Percentiles rank a stretch among this genome's conserved stretches.
phyloP scores from a whole-genome alignment of 2,329 filamentous ascomycete genomes.

The Orbilia quercus region DNA sequence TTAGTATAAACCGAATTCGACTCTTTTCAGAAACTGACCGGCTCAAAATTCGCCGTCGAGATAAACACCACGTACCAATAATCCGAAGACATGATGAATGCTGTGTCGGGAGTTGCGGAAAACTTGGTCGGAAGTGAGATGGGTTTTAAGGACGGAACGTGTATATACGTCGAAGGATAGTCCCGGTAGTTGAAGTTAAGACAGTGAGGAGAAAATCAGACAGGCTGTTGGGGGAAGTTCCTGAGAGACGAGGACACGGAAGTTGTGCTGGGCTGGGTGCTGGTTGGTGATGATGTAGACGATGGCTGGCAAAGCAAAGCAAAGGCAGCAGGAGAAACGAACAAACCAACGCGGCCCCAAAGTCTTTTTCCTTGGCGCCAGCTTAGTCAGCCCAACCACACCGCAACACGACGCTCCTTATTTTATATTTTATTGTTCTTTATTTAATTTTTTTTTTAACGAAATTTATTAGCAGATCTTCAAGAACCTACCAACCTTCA shows the following conservation, averaged over 20 bases:
- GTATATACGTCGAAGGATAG: constrained; percentile 26
- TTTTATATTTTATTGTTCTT: constrained; percentile 20
- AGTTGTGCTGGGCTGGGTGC: constrained; percentile 44
- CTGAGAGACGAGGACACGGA: constrained; percentile 53
- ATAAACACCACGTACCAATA: constrained; percentile 76
- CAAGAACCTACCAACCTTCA: constrained; percentile 25
- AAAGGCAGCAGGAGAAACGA: constrained; percentile 14
- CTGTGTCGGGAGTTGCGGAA: constrained; percentile 55
- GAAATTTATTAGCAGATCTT: constrained; percentile 55
- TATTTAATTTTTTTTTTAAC: constrained; percentile 50
- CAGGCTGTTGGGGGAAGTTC: constrained; percentile 18
- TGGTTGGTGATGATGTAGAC: constrained; percentile 55
- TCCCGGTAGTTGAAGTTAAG: constrained; percentile 2
- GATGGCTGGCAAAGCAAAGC: constrained; percentile 24
- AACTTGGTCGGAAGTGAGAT: constrained; percentile 42
- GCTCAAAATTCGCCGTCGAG: constrained; percentile 50
- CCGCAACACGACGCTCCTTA: constrained; percentile 16
- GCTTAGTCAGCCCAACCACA: constrained; percentile 38
- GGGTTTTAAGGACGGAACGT: constrained; percentile 12
- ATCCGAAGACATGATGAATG: constrained; percentile 77
- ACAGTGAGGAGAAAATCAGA: neutral
- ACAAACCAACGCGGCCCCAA: constrained; percentile 25
- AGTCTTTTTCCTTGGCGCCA: constrained; percentile 24
- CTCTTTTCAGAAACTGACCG: neutral
- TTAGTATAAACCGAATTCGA: constrained; percentile 23